These are phyloP conservation scores for Diaporthe sp. DNA, from an alignment of 2,329 filamentous ascomycete genomes.

Conservation along the genomic window DNA sequence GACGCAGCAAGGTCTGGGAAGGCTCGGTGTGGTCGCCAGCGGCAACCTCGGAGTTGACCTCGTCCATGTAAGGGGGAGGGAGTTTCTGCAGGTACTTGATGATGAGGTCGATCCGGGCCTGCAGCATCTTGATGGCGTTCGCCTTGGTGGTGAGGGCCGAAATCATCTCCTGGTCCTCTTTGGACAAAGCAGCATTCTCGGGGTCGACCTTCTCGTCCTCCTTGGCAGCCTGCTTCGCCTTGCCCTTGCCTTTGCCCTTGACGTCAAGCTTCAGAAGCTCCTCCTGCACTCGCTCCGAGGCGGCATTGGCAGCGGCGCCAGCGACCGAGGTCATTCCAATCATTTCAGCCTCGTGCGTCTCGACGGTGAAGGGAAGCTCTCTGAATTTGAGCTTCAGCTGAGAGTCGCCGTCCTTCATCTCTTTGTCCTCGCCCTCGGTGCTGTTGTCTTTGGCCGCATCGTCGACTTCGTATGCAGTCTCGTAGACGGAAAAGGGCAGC, in stretches of 20 bases:
- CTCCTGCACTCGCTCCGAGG: constrained; percentile 63
- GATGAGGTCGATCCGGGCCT: constrained; percentile 80
- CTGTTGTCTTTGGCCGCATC: constrained; percentile 57
- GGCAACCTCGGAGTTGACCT: constrained; percentile 56
- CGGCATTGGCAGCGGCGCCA: constrained; percentile 84
- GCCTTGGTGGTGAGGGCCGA: constrained; percentile 84
- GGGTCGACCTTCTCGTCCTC: constrained; percentile 49
- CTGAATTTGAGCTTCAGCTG: constrained; percentile 79
- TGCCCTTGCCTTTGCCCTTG: constrained; percentile 62
- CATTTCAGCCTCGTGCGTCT: constrained; percentile 97
- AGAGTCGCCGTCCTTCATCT: constrained; percentile 76
- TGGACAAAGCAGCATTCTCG: constrained; percentile 64
- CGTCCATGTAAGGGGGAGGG: constrained; percentile 59
- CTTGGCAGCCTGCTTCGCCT: constrained; percentile 64
- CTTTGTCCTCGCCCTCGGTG: constrained; percentile 74
- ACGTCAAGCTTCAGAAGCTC: constrained; percentile 58
- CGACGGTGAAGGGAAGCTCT: constrained; percentile 87
- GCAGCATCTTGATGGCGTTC: constrained; percentile 95
- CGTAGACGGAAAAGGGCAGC: constrained; percentile 91
- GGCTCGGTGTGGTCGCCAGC: constrained; percentile 56
- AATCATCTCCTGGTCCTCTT: constrained; percentile 73
- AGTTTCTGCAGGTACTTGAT: constrained; percentile 82
- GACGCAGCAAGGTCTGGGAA: constrained; percentile 84
- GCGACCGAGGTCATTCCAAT: constrained; percentile 96
- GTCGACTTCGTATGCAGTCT: constrained; percentile 84